Base-by-base conservation (phyloP, 1,139 yeast genomes). In the Williopsis jadinii region DNA sequence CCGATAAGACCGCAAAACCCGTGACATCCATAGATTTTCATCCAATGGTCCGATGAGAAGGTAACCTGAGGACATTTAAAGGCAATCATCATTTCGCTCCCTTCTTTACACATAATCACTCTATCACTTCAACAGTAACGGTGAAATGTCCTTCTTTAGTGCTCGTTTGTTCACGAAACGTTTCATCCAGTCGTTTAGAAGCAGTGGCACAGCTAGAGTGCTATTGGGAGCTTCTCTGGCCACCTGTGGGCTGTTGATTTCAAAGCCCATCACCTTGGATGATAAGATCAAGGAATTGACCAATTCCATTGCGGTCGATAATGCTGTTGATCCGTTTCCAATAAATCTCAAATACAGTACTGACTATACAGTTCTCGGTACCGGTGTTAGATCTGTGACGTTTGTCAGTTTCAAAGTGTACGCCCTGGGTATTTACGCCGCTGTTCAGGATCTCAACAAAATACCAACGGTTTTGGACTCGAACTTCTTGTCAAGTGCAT, bases 351-450 rank as follows among this genome's bases (percentile, higher is more conserved):
- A 35, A 2, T 34, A 46, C 1, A 24, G 48, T 0, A 52, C 55
- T 0, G n/a, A 36, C 0, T 53, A 51, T 28, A 46, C 45, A 1
- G 33, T 88, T 36, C 55, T 92, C 11, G 97, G 96, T 0, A 72
- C 75, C 44, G 97, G 97, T 1, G 77, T 81, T 3, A 69, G 97
- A 54, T 66, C 82, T 0, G 97, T 90, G 11, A 84, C 97, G 0
- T 85, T 90, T 55, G 55, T 88, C 33, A 69, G 73, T n/a, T 79
- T 90, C 66, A 86, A 81, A 53, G 96, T 92, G 4, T 90, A 90
- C 58, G 95, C 87, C 0, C 67, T 85, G 34, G 97, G 95, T 0
- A 64, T 90, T 12, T 90, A 90, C 58, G 68, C 85, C 37, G 81
- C 85, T 6, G 62, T 69, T 6, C 69, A 71, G 1, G 95, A 87